Evolutionary conservation across 371 early-diverging fungal species (phyloP).

Genomic region (Mortierella sp.): DNA sequence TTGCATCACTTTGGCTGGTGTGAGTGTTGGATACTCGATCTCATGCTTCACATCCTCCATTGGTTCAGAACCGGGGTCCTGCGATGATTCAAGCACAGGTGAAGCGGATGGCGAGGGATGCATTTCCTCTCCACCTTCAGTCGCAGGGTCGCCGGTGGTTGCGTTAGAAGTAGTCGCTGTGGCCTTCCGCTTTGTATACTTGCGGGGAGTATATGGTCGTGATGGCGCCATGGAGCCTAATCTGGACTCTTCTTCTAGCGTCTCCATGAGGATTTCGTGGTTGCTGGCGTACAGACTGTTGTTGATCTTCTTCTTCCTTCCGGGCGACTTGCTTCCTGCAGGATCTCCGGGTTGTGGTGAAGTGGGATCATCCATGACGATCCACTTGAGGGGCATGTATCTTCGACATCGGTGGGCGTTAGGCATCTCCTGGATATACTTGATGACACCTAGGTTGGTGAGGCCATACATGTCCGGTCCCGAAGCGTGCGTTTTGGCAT

Average conservation of each 20-base stretch:
- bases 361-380: conserved; percentile 29
- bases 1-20: neutral
- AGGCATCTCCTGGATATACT: conserved; percentile 57
- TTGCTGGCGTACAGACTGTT: conserved; percentile 51
- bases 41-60: conserved; percentile 25
- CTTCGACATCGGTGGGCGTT: conserved; percentile 48
- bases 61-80: conserved; percentile 6
- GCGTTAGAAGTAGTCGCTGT: neutral
- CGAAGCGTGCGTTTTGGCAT: conserved; percentile 59
- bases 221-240: conserved; percentile 1
- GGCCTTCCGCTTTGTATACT: conserved; percentile 36
- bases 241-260: conserved; percentile 23
- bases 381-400: conserved; percentile 52
- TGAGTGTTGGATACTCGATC: neutral
- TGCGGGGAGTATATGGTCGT: conserved; percentile 32
- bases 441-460: conserved; percentile 58
- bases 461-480: conserved; percentile 60
- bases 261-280: conserved; percentile 38
- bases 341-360: conserved; percentile 15
- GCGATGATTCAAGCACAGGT: neutral
- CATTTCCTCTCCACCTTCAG: too few species aligned
- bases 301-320: conserved; percentile 44
- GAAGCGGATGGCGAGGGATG: neutral
- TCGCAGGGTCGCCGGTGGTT: too few species aligned
- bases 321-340: conserved; percentile 32